Conservation (phyloP, 257 asterid genomes). For the Scutellaria galericulata region DNA sequence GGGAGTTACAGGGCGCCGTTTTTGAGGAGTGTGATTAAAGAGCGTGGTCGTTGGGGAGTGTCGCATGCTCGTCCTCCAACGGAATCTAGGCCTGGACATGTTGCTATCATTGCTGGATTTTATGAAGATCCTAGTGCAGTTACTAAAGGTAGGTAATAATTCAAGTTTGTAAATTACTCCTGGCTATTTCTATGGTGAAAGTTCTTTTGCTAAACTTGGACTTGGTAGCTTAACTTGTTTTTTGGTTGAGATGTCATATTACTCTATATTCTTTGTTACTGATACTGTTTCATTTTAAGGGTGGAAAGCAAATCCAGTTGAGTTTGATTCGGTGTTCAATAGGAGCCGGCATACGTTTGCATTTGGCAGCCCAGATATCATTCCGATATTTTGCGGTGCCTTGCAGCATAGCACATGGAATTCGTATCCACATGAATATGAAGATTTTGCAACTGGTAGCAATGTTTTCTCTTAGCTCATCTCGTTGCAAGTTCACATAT, state of each 20-base stretch:
- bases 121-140: conserved; percentile 99
- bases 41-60: conserved; percentile 98
- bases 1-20: conserved; percentile 92
- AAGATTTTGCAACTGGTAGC: conserved; percentile 99
- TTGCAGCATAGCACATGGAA: conserved; percentile 90
- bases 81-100: conserved; percentile 98
- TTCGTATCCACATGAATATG: conserved; percentile 80
- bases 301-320: conserved; percentile 98
- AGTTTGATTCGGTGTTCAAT: conserved; percentile 97
- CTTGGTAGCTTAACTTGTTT: conserved; percentile 19
- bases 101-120: conserved; percentile 96
- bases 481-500: conserved; percentile 30
- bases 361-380: conserved; percentile 93
- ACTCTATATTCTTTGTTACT: conserved; percentile 28
- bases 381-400: conserved; percentile 90
- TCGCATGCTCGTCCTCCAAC: conserved; percentile 99
- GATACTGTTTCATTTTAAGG: conserved; percentile 50
- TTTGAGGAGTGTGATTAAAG: conserved; percentile 84
- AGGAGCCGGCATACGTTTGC: conserved; percentile 91
- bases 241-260: neutral
- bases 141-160: conserved; percentile 73
- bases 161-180: conserved; percentile 21
- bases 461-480: conserved; percentile 13
- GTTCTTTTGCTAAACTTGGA: conserved; percentile 2
- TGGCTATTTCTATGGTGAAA: neutral